Evolutionary conservation across 352 stramenopile species (phyloP), one percentile per base, ranked within the genome.

Genomic region (Phytophthora boehmeriae): DNA sequence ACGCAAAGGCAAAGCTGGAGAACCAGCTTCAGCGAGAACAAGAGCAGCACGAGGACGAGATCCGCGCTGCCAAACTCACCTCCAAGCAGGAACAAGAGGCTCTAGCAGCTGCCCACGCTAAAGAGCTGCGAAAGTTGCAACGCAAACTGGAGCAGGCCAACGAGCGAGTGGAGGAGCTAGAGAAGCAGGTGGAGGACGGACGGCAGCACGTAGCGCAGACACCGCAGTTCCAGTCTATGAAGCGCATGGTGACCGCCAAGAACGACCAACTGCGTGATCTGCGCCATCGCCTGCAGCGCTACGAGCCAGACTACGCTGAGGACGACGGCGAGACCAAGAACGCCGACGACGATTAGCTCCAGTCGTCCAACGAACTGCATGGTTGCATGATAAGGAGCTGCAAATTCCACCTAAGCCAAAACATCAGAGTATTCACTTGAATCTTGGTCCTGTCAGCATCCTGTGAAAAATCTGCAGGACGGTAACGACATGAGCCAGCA

Each of bases 161-260:
- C 16, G 72, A 89, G 13, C 76, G 63, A 22, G 69, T 86, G 32
- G 75, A 85, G 28, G 72, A 88, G 27, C 76, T 93, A 13, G 75
- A 87, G 51, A 68, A 50, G 28, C 73, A 78, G 46, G 59, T 89
- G 16, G 80, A 90, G 42, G 82, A 92, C 35, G 66, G 60, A 28
- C 66, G 82, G 45, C 73, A 88, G 66, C 84, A 93, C 63, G 68
- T 93, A 19, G 72, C 84, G 10, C 76, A 93, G 68, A 92, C 83
- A 47, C 78, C 83, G 60, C 86, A 95, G 75, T 96, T 96, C 71
- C 81, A 91, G 60, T 54, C 78, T 45, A 86, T 96, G 80, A 93
- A 93, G 68, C 72, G 73, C 27, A 89, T 93, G 73, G 81, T 96
- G 22, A 76, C 68, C 10, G 69, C 82, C 53, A 96, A 96, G 70